Percentiles rank a stretch among this genome's conserved stretches.
Conservation (phyloP, 225 moss, liverwort and hornwort genomes). For the Pseudoscleropodium purum region DNA sequence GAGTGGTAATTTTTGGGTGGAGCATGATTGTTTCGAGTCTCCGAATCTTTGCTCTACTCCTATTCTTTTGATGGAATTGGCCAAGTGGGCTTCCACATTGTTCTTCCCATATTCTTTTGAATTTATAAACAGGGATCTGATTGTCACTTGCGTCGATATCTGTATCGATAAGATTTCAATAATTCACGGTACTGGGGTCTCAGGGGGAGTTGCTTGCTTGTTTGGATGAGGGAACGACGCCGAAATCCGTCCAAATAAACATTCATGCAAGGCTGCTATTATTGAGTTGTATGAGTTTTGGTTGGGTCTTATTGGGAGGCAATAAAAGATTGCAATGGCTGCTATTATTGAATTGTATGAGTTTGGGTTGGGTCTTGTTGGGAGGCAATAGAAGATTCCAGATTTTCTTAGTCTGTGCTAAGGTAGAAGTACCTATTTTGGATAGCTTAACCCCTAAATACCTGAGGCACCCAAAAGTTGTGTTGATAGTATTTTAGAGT, state of each 20-base stretch:
- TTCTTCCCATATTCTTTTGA: neutral
- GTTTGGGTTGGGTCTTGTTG: neutral
- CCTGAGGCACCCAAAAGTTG: too few species aligned
- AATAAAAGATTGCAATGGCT: too few species aligned
- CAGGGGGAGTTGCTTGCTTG: neutral
- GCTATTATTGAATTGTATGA: neutral
- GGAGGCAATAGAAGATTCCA: neutral
- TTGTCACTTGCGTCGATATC: neutral
- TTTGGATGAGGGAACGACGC: neutral
- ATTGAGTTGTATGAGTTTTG: neutral
- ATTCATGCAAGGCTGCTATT: neutral
- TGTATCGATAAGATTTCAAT: neutral
- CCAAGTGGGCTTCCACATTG: neutral
- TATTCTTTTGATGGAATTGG: neutral
- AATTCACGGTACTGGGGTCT: neutral
- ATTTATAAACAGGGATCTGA: neutral
- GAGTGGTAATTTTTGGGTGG: neutral
- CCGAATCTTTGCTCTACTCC: neutral
- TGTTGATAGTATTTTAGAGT: too few species aligned
- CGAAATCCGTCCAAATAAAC: neutral
- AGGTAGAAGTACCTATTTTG: too few species aligned
- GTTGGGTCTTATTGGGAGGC: neutral
- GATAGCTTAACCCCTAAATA: too few species aligned
- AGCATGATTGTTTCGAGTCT: neutral
- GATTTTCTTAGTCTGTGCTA: neutral